phyloP scores from a whole-genome alignment of 768 basidiomycete species.

The Tylopilus balloui region DNA sequence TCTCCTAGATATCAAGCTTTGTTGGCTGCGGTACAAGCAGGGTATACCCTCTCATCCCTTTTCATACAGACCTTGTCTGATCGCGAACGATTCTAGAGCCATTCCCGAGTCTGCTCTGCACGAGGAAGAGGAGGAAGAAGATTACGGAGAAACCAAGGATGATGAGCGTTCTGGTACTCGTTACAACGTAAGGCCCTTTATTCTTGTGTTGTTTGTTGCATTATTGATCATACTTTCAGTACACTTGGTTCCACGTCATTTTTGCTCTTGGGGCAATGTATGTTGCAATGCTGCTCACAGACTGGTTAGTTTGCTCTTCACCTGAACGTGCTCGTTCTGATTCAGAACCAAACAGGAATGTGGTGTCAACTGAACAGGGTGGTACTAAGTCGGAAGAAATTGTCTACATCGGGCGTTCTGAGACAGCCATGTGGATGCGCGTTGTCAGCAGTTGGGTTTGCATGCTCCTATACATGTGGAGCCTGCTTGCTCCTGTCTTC shows the following conservation, averaged over 20 bases:
- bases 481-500: slow-evolving; percentile 81
- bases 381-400: slow-evolving; percentile 54
- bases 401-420: slow-evolving; percentile 91
- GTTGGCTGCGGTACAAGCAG: slow-evolving; percentile 93
- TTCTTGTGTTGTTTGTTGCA: background rate
- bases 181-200: slow-evolving; percentile 68
- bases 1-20: slow-evolving; percentile 91
- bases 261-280: slow-evolving; percentile 97
- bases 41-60: slow-evolving; percentile 44
- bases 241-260: slow-evolving; percentile 98
- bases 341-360: slow-evolving; percentile 52
- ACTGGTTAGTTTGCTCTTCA: slow-evolving; percentile 68
- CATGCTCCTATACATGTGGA: slow-evolving; percentile 82
- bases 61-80: background rate
- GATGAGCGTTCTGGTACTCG: slow-evolving; percentile 92
- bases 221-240: slow-evolving; percentile 44
- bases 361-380: slow-evolving; percentile 55
- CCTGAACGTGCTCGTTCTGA: background rate
- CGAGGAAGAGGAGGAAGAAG: slow-evolving; percentile 74
- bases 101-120: slow-evolving; percentile 89
- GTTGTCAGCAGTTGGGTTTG: slow-evolving; percentile 96
- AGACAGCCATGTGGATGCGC: slow-evolving; percentile 99
- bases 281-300: slow-evolving; percentile 92
- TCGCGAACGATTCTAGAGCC: slow-evolving; percentile 44
- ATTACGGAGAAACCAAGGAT: slow-evolving; percentile 71